Evolutionary conservation across 2,329 filamentous ascomycete genomes (phyloP).

Genomic region (Sclerotinia trifoliorum): DNA sequence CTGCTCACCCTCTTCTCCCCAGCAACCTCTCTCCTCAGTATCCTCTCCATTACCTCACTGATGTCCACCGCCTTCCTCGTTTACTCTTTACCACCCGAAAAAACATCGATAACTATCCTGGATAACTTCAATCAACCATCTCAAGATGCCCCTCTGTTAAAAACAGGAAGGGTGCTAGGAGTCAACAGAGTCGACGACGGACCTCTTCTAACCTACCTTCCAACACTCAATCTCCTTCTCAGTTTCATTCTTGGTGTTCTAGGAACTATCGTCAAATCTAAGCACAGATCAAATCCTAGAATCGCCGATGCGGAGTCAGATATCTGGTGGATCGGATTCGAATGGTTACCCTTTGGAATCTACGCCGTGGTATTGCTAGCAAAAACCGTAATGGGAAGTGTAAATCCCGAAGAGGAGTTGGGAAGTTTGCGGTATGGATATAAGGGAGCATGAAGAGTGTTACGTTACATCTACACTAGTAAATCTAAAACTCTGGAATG

Average conservation of each 20-base stretch:
- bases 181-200: slow-evolving; percentile 32
- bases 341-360: slow-evolving; percentile 55
- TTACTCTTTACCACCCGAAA: slow-evolving; percentile 52
- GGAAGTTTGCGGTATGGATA: slow-evolving; percentile 61
- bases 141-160: background rate
- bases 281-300: slow-evolving; percentile 16
- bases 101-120: slow-evolving; percentile 52
- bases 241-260: slow-evolving; percentile 51
- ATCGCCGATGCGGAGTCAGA: slow-evolving; percentile 29
- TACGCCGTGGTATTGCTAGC: slow-evolving; percentile 60
- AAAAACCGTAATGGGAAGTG: slow-evolving; percentile 64
- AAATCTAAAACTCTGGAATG: background rate
- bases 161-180: background rate
- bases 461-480: background rate
- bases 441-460: slow-evolving; percentile 57
- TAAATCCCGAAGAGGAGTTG: slow-evolving; percentile 65
- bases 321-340: slow-evolving; percentile 45
- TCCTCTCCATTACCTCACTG: slow-evolving; percentile 64
- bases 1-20: slow-evolving; percentile 47
- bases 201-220: slow-evolving; percentile 58
- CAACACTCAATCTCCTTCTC: slow-evolving; percentile 59
- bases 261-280: slow-evolving; percentile 35
- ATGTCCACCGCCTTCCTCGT: slow-evolving; percentile 62
- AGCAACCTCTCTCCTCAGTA: slow-evolving; percentile 41
- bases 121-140: slow-evolving; percentile 41